Evolutionary conservation across 1,284 basidiomycete genomes (phyloP).

Genomic region (Malassezia dermatis): DNA sequence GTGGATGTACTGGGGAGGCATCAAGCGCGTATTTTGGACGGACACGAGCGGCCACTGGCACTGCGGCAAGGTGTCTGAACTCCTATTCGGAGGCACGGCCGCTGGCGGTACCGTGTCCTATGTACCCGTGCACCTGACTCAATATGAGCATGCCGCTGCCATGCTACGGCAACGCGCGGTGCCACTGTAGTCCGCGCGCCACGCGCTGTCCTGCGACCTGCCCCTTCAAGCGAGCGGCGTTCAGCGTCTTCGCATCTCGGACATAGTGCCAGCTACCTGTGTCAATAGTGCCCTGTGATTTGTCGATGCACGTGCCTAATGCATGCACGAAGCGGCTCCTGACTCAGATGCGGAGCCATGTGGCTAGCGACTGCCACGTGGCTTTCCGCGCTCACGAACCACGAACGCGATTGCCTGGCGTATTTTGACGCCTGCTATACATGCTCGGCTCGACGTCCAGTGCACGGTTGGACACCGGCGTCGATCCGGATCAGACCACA

Average conservation of each 20-base stretch:
- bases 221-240: background rate
- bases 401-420: background rate
- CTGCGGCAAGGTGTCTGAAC: conserved; percentile 17
- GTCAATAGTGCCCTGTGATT: background rate
- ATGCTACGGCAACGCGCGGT: background rate
- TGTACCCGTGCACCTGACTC: conserved; percentile 18
- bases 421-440: background rate
- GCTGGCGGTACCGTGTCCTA: background rate
- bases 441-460: background rate
- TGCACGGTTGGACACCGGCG: background rate
- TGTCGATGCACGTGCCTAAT: background rate
- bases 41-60: conserved; percentile 15
- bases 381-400: background rate
- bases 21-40: conserved; percentile 23
- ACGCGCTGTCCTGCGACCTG: background rate
- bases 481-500: background rate
- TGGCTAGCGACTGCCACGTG: background rate
- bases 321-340: background rate
- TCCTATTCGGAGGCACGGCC: conserved; percentile 13
- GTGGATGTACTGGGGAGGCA: conserved; percentile 23
- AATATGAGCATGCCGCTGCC: conserved; percentile 22
- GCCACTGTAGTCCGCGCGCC: background rate
- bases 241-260: background rate
- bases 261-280: background rate
- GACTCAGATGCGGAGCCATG: background rate